Evolutionary conservation across 495 filamentous ascomycete genomes (phyloP).

Genomic region (Entonaema liquescens): DNA sequence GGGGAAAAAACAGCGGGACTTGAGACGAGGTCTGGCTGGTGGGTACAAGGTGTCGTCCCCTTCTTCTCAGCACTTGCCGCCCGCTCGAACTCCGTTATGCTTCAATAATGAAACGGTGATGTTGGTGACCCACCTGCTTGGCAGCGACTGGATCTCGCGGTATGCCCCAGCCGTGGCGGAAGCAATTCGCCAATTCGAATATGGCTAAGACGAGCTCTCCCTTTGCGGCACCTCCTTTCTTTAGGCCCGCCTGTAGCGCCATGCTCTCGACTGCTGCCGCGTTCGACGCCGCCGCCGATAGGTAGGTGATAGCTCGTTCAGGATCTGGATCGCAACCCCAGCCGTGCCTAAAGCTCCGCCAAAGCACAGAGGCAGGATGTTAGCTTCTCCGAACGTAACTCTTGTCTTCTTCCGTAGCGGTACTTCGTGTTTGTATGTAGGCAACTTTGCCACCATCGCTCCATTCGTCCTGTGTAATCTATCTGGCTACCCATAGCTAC

Average conservation of each 20-base stretch:
- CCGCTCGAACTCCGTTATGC: constrained; percentile 15
- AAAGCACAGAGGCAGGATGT: constrained; percentile 16
- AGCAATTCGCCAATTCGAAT: constrained; percentile 94
- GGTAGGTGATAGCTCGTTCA: constrained; percentile 78
- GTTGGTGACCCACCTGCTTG: constrained; percentile 57
- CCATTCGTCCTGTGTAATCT: constrained; percentile 22
- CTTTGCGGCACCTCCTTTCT: constrained; percentile 94
- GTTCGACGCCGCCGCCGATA: constrained; percentile 90
- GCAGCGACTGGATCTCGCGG: constrained; percentile 88
- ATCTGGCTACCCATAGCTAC: constrained; percentile 7
- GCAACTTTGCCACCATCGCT: constrained; percentile 36
- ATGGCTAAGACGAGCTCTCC: constrained; percentile 98
- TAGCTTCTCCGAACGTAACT: constrained; percentile 25
- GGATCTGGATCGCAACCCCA: constrained; percentile 85
- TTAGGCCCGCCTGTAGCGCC: constrained; percentile 83
- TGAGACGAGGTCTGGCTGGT: constrained; percentile 18
- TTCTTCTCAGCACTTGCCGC: constrained; percentile 7
- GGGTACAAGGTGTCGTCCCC: constrained; percentile 22
- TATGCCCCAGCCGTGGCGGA: constrained; percentile 95
- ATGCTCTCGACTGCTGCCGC: constrained; percentile 84
- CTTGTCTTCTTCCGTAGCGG: constrained; percentile 8
- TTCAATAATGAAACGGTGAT: constrained; percentile 37
- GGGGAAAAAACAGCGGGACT: constrained; percentile 26
- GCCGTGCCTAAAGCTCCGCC: constrained; percentile 71
- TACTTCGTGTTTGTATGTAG: constrained; percentile 28